phyloP scores from a whole-genome alignment of 2,329 filamentous ascomycete species.

The Rhinocladiella mackenziei region DNA sequence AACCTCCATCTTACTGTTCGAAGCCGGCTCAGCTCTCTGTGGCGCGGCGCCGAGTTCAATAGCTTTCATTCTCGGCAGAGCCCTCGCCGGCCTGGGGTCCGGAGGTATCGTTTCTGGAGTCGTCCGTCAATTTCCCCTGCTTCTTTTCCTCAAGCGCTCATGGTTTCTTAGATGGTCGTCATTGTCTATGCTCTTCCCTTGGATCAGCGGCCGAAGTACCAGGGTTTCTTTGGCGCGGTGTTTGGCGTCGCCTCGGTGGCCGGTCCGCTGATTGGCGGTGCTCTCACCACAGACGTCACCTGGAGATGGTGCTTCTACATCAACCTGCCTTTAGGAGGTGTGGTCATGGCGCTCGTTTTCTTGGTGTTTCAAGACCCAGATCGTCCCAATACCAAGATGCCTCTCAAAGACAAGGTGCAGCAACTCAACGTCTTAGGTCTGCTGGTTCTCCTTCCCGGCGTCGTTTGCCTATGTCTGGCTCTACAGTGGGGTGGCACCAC shows the following conservation, averaged over 20 bases:
- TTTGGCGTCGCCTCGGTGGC: slow-evolving; percentile 40
- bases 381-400: slow-evolving; percentile 18
- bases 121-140: background rate
- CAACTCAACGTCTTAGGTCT: slow-evolving; percentile 56
- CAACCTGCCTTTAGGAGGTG: slow-evolving; percentile 33
- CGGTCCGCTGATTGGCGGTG: slow-evolving; percentile 44
- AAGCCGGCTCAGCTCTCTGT: slow-evolving; percentile 40
- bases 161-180: slow-evolving; percentile 37
- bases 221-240: slow-evolving; percentile 36
- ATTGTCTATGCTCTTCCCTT: slow-evolving; percentile 40
- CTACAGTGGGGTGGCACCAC: slow-evolving; percentile 52
- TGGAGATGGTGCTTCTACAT: slow-evolving; percentile 43
- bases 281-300: slow-evolving; percentile 36
- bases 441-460: slow-evolving; percentile 57
- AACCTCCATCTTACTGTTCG: slow-evolving; percentile 39
- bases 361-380: slow-evolving; percentile 31
- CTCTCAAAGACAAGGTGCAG: slow-evolving; percentile 25
- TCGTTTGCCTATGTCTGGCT: slow-evolving; percentile 58
- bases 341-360: slow-evolving; percentile 33
- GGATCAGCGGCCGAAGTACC: slow-evolving; percentile 38
- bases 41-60: slow-evolving; percentile 38
- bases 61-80: slow-evolving; percentile 40
- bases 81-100: slow-evolving; percentile 39
- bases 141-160: background rate
- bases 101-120: slow-evolving; percentile 40